Conservation (phyloP, 768 basidiomycete species). For the Wakefieldia striispora region DNA sequence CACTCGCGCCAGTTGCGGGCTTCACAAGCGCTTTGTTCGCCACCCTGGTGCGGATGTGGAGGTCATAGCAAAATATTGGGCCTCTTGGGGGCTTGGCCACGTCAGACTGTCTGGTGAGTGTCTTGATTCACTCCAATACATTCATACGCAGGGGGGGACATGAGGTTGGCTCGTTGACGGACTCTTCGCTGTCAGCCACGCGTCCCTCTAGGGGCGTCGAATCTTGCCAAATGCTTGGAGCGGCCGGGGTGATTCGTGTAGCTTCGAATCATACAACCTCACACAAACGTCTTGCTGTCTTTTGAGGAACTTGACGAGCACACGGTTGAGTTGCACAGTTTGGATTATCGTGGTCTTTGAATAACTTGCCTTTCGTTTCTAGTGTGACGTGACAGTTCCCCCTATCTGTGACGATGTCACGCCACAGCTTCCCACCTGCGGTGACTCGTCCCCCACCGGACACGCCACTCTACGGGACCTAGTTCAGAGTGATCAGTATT, state of each 20-base stretch:
- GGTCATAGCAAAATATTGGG: slow-evolving; percentile 1
- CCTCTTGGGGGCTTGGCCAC: background rate
- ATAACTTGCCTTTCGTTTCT: slow-evolving; percentile 27
- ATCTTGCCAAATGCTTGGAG: slow-evolving; percentile 8
- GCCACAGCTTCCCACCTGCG: slow-evolving; percentile 4
- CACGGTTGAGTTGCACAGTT: slow-evolving; percentile 28
- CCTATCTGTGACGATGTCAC: slow-evolving; percentile 31
- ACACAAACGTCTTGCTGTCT: slow-evolving; percentile 24
- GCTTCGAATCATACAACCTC: slow-evolving; percentile 25
- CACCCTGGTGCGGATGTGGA: slow-evolving; percentile 3
- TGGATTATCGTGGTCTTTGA: slow-evolving; percentile 26
- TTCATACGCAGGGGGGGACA: slow-evolving; percentile 26
- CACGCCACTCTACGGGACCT: background rate
- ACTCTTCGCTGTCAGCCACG: background rate
- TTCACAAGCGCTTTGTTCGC: slow-evolving; percentile 14
- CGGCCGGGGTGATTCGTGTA: background rate
- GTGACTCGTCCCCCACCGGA: background rate
- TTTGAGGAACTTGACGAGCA: slow-evolving; percentile 25
- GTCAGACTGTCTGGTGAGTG: slow-evolving; percentile 28
- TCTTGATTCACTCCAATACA: slow-evolving; percentile 30
- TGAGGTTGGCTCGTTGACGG: slow-evolving; percentile 4
- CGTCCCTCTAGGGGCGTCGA: slow-evolving; percentile 1
- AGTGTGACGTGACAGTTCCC: slow-evolving; percentile 28
- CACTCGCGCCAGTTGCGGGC: slow-evolving; percentile 12
- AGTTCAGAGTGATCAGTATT: background rate